Conservation (phyloP, 768 basidiomycete species). For the Mycena galericulata region DNA sequence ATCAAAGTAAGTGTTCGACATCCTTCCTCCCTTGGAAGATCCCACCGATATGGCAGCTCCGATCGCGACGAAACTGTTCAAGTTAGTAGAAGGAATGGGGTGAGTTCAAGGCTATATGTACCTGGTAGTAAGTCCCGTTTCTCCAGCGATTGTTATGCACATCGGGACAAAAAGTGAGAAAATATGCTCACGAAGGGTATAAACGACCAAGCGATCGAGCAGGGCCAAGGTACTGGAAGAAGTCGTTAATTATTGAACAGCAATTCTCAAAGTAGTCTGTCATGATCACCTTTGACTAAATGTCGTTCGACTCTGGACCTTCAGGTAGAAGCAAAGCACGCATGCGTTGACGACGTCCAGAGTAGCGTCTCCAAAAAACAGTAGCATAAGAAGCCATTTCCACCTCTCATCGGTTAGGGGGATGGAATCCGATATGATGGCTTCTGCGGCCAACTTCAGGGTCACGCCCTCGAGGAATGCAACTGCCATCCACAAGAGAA, state of each 20-base stretch:
- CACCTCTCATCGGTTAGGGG: slow-evolving; percentile 4
- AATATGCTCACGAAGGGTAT: slow-evolving; percentile 28
- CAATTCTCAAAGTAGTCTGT: not conserved
- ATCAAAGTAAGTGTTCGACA: not conserved
- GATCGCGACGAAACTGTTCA: no score
- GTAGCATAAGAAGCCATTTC: slow-evolving; percentile 16
- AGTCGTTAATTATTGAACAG: not conserved
- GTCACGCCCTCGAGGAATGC: slow-evolving; percentile 23
- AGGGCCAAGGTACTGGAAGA: slow-evolving; percentile 16
- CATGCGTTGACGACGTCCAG: slow-evolving; percentile 27
- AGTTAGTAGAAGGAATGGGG: no score
- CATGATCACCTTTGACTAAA: slow-evolving; percentile 20
- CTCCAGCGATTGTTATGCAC: not conserved
- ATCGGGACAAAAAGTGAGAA: not conserved
- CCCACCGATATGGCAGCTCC: no score
- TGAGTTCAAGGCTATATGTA: not conserved
- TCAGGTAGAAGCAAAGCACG: slow-evolving; percentile 28
- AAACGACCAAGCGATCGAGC: slow-evolving; percentile 23
- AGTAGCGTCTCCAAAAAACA: slow-evolving; percentile 29
- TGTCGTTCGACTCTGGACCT: slow-evolving; percentile 17
- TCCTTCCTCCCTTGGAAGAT: not conserved
- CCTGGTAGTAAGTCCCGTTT: slow-evolving; percentile 32
- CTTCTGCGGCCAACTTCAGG: slow-evolving; percentile 9
- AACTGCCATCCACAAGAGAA: slow-evolving; percentile 22
- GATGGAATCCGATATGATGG: slow-evolving; percentile 17